Percentiles rank a stretch among this genome's conserved stretches.
phyloP scores from a whole-genome alignment of 768 basidiomycete genomes.

The Lentinula raphanica region DNA sequence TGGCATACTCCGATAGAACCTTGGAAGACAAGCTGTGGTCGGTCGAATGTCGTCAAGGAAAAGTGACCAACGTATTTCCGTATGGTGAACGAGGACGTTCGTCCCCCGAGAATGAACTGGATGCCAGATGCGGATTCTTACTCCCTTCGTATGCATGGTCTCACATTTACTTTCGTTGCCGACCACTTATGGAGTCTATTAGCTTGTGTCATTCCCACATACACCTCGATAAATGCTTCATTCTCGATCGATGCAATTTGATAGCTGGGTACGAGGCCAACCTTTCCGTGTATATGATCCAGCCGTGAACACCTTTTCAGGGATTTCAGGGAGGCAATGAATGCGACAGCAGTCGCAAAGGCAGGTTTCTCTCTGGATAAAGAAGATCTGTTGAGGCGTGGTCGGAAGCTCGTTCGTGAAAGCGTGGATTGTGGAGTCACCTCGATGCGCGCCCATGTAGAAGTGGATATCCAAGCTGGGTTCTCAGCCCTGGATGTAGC shows the following conservation, averaged over 20 bases:
- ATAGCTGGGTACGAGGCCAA: conserved; percentile 40
- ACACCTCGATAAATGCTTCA: conserved; percentile 67
- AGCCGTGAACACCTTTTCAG: conserved; percentile 23
- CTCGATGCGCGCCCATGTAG: conserved; percentile 63
- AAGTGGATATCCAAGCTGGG: conserved; percentile 52
- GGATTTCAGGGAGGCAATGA: conserved; percentile 51
- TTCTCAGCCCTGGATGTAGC: conserved; percentile 51
- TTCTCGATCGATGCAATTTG: conserved; percentile 51
- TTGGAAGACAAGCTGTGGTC: conserved; percentile 25
- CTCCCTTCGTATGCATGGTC: conserved; percentile 25
- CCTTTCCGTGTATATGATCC: no score
- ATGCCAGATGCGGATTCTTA: conserved; percentile 23
- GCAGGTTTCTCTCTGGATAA: conserved; percentile 35
- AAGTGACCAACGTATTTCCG: conserved; percentile 19
- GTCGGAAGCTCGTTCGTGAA: conserved; percentile 48
- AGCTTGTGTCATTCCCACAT: conserved; percentile 59
- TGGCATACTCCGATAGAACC: conserved; percentile 22
- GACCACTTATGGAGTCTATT: conserved; percentile 12
- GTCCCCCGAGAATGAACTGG: conserved; percentile 10
- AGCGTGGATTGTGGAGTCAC: conserved; percentile 61
- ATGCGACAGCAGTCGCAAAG: conserved; percentile 48
- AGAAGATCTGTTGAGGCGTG: conserved; percentile 46
- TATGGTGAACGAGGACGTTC: conserved; percentile 6
- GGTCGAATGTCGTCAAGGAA: conserved; percentile 24
- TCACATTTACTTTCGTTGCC: not conserved